Conservation (phyloP, 2,329 filamentous ascomycete genomes). For the Calonectria pteridis region DNA sequence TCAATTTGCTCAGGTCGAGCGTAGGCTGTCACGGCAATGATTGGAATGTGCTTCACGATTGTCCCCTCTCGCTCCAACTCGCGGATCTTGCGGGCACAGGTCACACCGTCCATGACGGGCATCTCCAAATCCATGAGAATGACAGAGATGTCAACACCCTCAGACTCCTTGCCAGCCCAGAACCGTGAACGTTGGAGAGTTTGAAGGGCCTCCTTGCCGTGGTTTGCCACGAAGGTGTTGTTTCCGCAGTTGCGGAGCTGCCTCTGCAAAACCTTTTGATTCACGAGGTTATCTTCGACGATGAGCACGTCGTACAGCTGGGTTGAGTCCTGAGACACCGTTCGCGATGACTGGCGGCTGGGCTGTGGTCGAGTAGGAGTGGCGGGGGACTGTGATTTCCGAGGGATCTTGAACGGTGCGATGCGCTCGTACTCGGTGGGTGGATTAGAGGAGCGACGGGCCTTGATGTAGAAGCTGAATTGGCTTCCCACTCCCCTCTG, state of each 20-base stretch:
- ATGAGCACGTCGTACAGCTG: constrained; percentile 69
- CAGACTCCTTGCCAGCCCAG: constrained; percentile 63
- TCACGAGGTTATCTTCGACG: constrained; percentile 77
- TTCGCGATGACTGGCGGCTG: constrained; percentile 31
- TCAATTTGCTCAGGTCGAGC: constrained; percentile 80
- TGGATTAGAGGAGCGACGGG: constrained; percentile 65
- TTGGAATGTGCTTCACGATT: constrained; percentile 76
- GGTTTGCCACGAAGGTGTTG: constrained; percentile 72
- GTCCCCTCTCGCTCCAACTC: constrained; percentile 73
- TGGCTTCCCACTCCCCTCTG: constrained; percentile 77
- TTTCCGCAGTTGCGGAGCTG: constrained; percentile 73
- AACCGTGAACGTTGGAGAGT: constrained; percentile 67
- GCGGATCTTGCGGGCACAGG: constrained; percentile 77
- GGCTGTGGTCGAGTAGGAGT: constrained; percentile 34
- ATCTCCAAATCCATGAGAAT: constrained; percentile 88
- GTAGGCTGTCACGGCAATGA: constrained; percentile 88
- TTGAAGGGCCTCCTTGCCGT: constrained; percentile 73
- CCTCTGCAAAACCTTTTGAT: constrained; percentile 73
- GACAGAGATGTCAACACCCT: constrained; percentile 70
- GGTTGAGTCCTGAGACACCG: constrained; percentile 29
- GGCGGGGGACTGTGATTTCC: constrained; percentile 43
- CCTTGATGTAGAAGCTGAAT: constrained; percentile 82
- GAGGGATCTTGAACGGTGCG: constrained; percentile 51
- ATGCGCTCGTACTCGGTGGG: constrained; percentile 53
- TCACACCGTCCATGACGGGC: constrained; percentile 86